Evolutionary conservation across 2,329 filamentous ascomycete species (phyloP), one percentile per base, ranked within the genome.

Genomic region (Botrytis porri): DNA sequence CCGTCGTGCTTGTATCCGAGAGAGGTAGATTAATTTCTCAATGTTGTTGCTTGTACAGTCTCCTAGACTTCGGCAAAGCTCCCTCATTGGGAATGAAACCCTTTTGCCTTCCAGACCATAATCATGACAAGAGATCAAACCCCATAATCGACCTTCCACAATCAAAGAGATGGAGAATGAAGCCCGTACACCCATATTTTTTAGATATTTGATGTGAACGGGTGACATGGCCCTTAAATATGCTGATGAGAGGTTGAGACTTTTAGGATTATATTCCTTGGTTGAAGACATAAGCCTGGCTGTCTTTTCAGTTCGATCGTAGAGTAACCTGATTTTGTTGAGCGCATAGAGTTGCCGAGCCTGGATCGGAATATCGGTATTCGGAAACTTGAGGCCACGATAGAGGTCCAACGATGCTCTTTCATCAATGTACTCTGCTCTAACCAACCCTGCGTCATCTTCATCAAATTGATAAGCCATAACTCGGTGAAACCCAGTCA

Each of bases 81-180:
- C 97, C 14, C 94, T 70, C 65, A 73, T 63, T n/a, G 71, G 71
- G 25, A 73, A 73, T 12, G 71, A 73, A 12, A 73, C 71, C 7
- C 59, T 69, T 39, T 43, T 97, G 6, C 93, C 94, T 60, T 87
- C 87, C 2, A 81, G 73, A 0, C 92, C 94, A 78, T 97, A 97
- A 0, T 91, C 88, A 80, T 97, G 94, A 74, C 94, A 97, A 1
- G 93, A 90, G 51, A 97, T 94, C 37, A 97, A 84, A 0, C 94
- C 95, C 95, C 94, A 97, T 0, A 97, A 83, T 77, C 97, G 92
- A 77, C 88, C 86, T 78, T 97, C 96, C 0, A 93, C 93, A 76
- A 94, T 96, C 79, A 97, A 92, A 1, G 94, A 97, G 74, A 97
- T 94, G 0, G 94, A 97, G 93, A 97, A 97, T 76, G 93, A 97